Evolutionary conservation across 768 basidiomycete genomes (phyloP), one percentile per base, ranked within the genome.

Genomic region (Termitomyces titanicus): DNA sequence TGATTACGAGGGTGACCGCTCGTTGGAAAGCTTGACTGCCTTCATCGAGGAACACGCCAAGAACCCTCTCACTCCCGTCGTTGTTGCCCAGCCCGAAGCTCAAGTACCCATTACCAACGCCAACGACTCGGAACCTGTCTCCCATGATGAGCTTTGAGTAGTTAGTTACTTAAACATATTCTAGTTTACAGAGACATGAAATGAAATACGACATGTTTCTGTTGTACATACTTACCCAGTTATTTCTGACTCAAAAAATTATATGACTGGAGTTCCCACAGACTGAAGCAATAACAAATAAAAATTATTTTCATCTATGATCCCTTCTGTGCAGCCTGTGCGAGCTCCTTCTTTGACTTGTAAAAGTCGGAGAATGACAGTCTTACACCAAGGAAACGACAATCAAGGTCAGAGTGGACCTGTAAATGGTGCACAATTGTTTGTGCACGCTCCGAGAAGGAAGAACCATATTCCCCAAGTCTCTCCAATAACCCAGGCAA

Each of bases 1-100:
- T 51, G 93, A 97, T 69, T 98, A 95, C 68, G 86, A 91, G 60
- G 97, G 97, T 61, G 97, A 94, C 64, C 86, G 92, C 56, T 87
- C 90, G 3, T 74, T 93, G 59, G 94, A 98, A 73, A 88, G 83
- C 67, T 70, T 98, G 55, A 78, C 92, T 54, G 81, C 88, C 46
- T 97, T 94, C 69, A 75, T 95, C 38, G 86, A 94, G 72, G 80
- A 87, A 68, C 77, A 89, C 62, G 88, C 87, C 53, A 87, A 88
- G 76, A 92, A 93, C 72, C 74, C 82, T 15, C 72, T 91, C 24
- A 81, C 75, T 20, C 72, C 73, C 17, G 62, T 68, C 22, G 63
- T 64, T 33, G 70, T 64, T 43, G 64, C 67, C 17, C 68, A 71
- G 37, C 62, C 56, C 5, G 66, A 69, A 11, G 67, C 68, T 1